Evolutionary conservation across 352 stramenopile species (phyloP).

Genomic region (Pythium dissimile): DNA sequence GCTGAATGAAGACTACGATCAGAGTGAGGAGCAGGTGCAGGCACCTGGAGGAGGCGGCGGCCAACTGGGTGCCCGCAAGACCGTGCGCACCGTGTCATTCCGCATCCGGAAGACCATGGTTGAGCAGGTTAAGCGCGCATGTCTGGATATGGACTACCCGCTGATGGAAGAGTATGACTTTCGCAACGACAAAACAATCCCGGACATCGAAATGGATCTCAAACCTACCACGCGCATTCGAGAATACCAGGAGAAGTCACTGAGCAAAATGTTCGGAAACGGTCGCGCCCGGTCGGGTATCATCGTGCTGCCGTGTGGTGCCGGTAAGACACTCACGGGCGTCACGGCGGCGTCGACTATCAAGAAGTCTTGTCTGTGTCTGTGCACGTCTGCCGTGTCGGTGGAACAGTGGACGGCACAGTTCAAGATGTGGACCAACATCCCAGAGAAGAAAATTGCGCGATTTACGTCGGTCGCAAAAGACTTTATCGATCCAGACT

Average conservation of each 20-base stretch:
- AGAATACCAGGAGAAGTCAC: slow-evolving; percentile 98
- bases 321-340: slow-evolving; percentile 81
- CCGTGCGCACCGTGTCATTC: slow-evolving; percentile 78
- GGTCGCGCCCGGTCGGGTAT: slow-evolving; percentile 98
- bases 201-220: slow-evolving; percentile 84
- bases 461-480: slow-evolving; percentile 82
- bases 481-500: slow-evolving; percentile 79
- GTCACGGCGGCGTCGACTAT: slow-evolving; percentile 96
- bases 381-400: slow-evolving; percentile 97
- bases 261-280: slow-evolving; percentile 99
- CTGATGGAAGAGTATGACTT: slow-evolving; percentile 99
- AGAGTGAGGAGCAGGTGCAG: slow-evolving; percentile 60
- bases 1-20: slow-evolving; percentile 83
- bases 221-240: slow-evolving; percentile 93
- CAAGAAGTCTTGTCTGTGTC: slow-evolving; percentile 96
- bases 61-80: slow-evolving; percentile 42
- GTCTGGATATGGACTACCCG: slow-evolving; percentile 96
- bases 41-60: slow-evolving; percentile 17
- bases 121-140: slow-evolving; percentile 93
- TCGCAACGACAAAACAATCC: slow-evolving; percentile 85
- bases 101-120: slow-evolving; percentile 87
- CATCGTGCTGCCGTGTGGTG: slow-evolving; percentile 98
- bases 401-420: slow-evolving; percentile 98
- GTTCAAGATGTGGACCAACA: slow-evolving; percentile 98
- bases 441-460: slow-evolving; percentile 81